Evolutionary conservation across 192 early-diverging fungal species (phyloP).

Genomic region (Haplosporangium gracile): DNA sequence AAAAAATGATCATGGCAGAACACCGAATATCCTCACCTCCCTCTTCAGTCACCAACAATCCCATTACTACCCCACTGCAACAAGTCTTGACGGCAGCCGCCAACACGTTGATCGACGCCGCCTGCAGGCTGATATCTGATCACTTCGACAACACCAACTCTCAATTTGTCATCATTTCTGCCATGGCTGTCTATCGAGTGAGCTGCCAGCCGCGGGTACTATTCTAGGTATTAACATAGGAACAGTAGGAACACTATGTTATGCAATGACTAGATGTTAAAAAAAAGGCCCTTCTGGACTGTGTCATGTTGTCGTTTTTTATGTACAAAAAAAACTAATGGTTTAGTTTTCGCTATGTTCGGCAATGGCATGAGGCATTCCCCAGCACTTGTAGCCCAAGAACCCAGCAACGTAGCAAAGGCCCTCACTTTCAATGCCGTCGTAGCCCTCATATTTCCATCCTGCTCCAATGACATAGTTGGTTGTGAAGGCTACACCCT

Average conservation of each 20-base stretch:
- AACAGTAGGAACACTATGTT: background rate
- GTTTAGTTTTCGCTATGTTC: background rate
- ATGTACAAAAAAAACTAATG: background rate
- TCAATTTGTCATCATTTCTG: too few relatives aligned
- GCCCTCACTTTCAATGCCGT: slow-evolving; percentile 61
- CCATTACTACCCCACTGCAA: too few relatives aligned
- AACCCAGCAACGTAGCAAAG: slow-evolving; percentile 54
- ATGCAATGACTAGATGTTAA: background rate
- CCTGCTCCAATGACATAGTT: slow-evolving; percentile 41
- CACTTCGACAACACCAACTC: too few relatives aligned
- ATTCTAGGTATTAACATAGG: too few relatives aligned
- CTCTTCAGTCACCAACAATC: too few relatives aligned
- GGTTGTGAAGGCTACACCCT: slow-evolving; percentile 52
- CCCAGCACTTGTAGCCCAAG: slow-evolving; percentile 56
- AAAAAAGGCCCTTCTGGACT: background rate
- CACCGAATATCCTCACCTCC: too few relatives aligned
- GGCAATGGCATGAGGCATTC: slow-evolving; percentile 46
- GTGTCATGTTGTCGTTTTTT: background rate
- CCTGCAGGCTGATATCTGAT: too few relatives aligned
- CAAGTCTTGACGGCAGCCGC: too few relatives aligned
- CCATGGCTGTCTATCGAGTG: too few relatives aligned
- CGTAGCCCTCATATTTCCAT: slow-evolving; percentile 52
- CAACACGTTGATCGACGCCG: too few relatives aligned
- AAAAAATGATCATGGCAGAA: too few relatives aligned
- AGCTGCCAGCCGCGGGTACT: too few relatives aligned